Conservation (phyloP, 1,139 yeast species). For the Trichomonascaceae sp. region DNA sequence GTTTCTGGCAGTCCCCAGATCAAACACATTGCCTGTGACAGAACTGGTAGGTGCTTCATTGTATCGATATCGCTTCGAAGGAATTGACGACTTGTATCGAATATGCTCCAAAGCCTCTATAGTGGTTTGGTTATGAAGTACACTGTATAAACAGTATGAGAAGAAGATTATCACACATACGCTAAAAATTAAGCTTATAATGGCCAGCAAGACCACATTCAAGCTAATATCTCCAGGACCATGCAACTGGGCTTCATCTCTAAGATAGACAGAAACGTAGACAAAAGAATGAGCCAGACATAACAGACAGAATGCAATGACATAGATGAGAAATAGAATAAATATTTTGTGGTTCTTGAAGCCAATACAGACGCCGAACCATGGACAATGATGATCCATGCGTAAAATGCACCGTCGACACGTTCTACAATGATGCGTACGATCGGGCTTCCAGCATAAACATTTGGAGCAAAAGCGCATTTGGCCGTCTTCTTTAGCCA, state of each 20-base stretch:
- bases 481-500: slow-evolving; percentile 41
- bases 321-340: slow-evolving; percentile 63
- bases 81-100: slow-evolving; percentile 42
- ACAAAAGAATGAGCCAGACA: slow-evolving; percentile 37
- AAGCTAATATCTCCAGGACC: slow-evolving; percentile 43
- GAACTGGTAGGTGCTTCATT: slow-evolving; percentile 37
- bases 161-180: slow-evolving; percentile 57
- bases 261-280: slow-evolving; percentile 48
- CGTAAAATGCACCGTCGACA: slow-evolving; percentile 35
- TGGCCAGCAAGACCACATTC: slow-evolving; percentile 53
- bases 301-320: slow-evolving; percentile 44
- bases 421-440: slow-evolving; percentile 43
- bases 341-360: slow-evolving; percentile 72
- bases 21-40: slow-evolving; percentile 60
- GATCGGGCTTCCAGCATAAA: slow-evolving; percentile 84
- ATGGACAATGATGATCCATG: slow-evolving; percentile 88
- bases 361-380: slow-evolving; percentile 92
- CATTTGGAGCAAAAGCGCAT: slow-evolving; percentile 68
- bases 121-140: slow-evolving; percentile 66
- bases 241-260: slow-evolving; percentile 28
- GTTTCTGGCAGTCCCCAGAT: slow-evolving; percentile 58
- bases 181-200: slow-evolving; percentile 58
- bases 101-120: slow-evolving; percentile 68
- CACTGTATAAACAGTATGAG: slow-evolving; percentile 49
- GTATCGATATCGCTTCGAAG: slow-evolving; percentile 37